Evolutionary conservation across 305 asterid genomes (phyloP).

Genomic region (Solanum hybrid): DNA sequence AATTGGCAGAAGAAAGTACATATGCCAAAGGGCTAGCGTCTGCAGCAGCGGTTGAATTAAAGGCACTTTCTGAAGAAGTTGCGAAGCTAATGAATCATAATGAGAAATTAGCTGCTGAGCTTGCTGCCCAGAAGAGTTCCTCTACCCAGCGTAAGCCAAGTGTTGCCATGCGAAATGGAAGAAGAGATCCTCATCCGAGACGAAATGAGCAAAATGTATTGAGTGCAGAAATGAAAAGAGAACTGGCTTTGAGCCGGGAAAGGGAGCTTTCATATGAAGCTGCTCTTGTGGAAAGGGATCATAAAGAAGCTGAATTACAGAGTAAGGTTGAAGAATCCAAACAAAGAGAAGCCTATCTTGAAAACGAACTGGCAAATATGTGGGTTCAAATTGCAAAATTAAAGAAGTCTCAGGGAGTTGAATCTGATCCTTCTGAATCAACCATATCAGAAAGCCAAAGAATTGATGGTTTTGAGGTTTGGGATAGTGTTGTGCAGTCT

Average conservation of each 20-base stretch:
- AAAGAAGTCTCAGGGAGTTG: constrained; percentile 56
- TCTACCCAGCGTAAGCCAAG: constrained; percentile 57
- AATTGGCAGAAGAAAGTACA: constrained; percentile 88
- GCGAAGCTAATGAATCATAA: constrained; percentile 93
- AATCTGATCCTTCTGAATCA: constrained; percentile 36
- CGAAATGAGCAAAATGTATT: constrained; percentile 36
- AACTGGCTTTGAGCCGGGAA: constrained; percentile 64
- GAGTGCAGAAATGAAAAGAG: constrained; percentile 64
- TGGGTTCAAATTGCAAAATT: constrained; percentile 89
- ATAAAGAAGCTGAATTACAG: constrained; percentile 65
- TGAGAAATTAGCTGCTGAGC: constrained; percentile 58
- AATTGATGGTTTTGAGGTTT: constrained; percentile 27
- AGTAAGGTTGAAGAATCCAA: constrained; percentile 77
- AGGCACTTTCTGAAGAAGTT: constrained; percentile 94
- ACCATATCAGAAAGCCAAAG: constrained; percentile 18
- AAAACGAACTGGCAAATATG: constrained; percentile 96
- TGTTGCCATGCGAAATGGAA: constrained; percentile 44
- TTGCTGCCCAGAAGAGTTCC: constrained; percentile 57
- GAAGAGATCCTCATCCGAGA: constrained; percentile 53
- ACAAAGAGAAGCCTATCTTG: constrained; percentile 92
- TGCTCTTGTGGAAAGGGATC: constrained; percentile 63
- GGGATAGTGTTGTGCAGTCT: constrained; percentile 7
- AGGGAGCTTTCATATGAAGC: constrained; percentile 78
- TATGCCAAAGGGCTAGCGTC: constrained; percentile 98
- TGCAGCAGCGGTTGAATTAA: constrained; percentile 96